Evolutionary conservation across 805 yeast genomes (phyloP).

Genomic region (Saccharomyces jurei): DNA sequence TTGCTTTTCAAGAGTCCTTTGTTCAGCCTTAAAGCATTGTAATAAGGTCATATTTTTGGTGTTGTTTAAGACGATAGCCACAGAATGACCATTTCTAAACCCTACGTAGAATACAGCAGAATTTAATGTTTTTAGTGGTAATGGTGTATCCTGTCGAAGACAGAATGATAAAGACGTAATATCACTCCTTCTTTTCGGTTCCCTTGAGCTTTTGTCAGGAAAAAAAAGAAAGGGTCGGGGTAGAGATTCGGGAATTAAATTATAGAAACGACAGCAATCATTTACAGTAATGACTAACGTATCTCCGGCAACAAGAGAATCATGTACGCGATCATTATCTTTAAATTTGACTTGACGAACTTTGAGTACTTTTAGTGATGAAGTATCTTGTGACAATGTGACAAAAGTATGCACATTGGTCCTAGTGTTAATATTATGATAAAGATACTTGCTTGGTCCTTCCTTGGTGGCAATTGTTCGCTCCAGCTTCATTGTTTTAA

Average conservation of each 20-base stretch:
- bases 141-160: neutral
- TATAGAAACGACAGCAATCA: neutral
- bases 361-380: neutral
- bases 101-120: neutral
- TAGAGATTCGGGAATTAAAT: neutral
- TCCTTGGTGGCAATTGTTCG: neutral
- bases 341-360: neutral
- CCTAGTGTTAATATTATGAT: neutral
- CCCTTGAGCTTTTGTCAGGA: neutral
- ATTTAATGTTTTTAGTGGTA: neutral
- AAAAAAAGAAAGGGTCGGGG: neutral
- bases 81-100: neutral
- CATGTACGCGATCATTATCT: neutral
- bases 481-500: neutral
- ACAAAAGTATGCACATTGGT: neutral
- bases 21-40: neutral
- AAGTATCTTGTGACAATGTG: neutral
- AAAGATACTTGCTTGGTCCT: neutral
- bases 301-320: neutral
- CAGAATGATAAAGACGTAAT: neutral
- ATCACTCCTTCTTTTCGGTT: neutral
- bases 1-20: neutral
- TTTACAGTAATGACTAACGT: neutral
- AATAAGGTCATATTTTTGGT: neutral
- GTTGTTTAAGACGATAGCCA: neutral